Evolutionary conservation across 2,329 filamentous ascomycete species (phyloP).

Genomic region (Bipolaris cookei): DNA sequence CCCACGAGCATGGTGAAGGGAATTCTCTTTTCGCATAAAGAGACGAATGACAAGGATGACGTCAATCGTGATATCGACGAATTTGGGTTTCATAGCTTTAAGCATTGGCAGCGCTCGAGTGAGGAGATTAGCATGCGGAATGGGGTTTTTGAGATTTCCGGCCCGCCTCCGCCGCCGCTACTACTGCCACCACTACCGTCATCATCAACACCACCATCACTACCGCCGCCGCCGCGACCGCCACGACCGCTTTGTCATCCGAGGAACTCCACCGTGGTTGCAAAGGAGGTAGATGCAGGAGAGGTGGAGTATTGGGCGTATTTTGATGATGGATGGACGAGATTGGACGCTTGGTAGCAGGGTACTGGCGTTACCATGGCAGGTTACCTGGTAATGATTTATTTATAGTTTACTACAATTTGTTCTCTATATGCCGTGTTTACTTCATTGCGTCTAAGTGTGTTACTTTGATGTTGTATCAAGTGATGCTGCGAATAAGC

Average conservation of each 20-base stretch:
- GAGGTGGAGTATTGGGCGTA: background rate
- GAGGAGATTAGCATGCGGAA: background rate
- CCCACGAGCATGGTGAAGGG: slow-evolving; percentile 11
- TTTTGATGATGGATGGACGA: background rate
- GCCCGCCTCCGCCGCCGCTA: background rate
- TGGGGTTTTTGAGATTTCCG: slow-evolving; percentile 1
- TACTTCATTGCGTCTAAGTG: too few species aligned
- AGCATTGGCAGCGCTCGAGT: background rate
- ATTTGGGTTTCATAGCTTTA: slow-evolving; percentile 3
- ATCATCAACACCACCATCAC: too few species aligned
- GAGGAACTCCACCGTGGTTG: background rate
- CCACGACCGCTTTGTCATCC: background rate
- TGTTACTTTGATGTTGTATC: too few species aligned
- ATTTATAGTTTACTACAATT: background rate
- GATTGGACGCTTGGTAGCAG: background rate
- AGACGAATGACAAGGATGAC: background rate
- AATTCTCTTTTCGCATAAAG: slow-evolving; percentile 12
- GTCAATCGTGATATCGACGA: background rate
- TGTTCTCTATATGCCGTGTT: background rate
- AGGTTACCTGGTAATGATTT: background rate
- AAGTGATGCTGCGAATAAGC: too few species aligned
- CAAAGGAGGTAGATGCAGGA: background rate
- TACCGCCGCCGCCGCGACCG: background rate
- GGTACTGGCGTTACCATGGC: background rate
- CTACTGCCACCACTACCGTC: too few species aligned